Base-by-base conservation (phyloP, 306 rosid species). In the Fagus sylvatica region DNA sequence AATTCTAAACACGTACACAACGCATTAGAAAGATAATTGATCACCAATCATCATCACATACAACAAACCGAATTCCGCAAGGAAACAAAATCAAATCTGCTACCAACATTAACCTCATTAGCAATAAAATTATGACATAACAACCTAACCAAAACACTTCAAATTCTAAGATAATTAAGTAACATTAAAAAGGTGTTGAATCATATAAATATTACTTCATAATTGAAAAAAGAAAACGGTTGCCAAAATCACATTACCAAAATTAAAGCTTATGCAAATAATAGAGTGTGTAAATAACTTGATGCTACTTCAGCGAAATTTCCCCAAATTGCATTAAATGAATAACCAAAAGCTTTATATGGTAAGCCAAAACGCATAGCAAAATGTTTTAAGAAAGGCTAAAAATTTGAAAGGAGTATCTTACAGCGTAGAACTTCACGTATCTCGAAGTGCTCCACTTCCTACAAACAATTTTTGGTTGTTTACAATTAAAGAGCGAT, bases 391-490 rank as follows among this genome's bases (percentile, higher is more conserved):
- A 30, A 11, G 32, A 65, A 7, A 22, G 37, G 9, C 7, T 5
- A 17, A 66, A 65, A 65, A 36, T 36, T 39, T 17, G 46, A 7
- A 59, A 39, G 3, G 1, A 40, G 71, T 3, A 16, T 66, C 87
- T 83, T 82, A 95, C 99, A 93, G 88, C 97, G 96, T 68, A 93
- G 80, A 86, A 93, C 92, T 87, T 95, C 99, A 30, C 91, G 94
- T 55, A 95, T 95, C 90, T 95, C 96, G 54, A 89, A 95, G 78
- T 88, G 94, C 72, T 91, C 98, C 48, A 95, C 80, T 89, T 93
- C 98, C 94, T 93, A 88, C 74, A 55, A 64, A 39, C 6, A 66
- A 39, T 17, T 62, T 39, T 28, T 79, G 68, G 51, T 59, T 19
- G 34, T 39, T 7, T 10, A 22, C 1, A 19, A 57, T 5, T 11